Base-by-base conservation (phyloP, 805 yeast genomes). In the Starmerella vaccinii region DNA sequence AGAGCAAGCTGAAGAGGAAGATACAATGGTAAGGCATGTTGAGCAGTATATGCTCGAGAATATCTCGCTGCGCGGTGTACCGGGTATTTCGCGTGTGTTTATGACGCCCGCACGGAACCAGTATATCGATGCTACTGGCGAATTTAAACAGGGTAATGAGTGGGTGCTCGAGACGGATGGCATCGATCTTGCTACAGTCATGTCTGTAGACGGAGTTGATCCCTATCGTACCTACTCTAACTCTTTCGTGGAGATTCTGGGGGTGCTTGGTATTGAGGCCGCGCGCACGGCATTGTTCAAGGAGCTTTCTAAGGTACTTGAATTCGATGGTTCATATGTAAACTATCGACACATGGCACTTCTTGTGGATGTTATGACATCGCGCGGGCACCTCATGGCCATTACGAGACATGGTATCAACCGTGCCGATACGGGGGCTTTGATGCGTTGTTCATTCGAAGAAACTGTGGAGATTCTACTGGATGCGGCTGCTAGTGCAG, bases 91-190 rank as follows among this genome's bases (percentile, higher is more conserved):
- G 30, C 84, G 96, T 63, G 94, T 84, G 42, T 84, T 82, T 67
- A 72, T 72, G 73, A 68, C 71, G 63, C 71, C 72, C 55, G 68
- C 71, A 52, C 70, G 71, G 53, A 62, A 63, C 33, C 65, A 61
- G 46, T 60, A 60, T 38, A 63, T 67, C 15, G 68, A 90, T 52
- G 88, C 84, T 63, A 82, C 74, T 38, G 98, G 98, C 60, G 97
- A 86, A 56, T 92, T 73, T 63, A 77, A 78, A 54, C 92, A 88
- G 71, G 82, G 82, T 56, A 89, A 86, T 65, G 97, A 92, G 67
- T 92, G 97, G 97, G 97, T 90, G 34, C 76, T 92, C 67, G 99
- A 92, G 77, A 90, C 98, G 2, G 99, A 92, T 72, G 99, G 99
- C 75, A 90, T 86, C 51, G 94, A 90, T 64, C 75, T 92, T 59